Base-by-base conservation (phyloP, 2,329 filamentous ascomycete genomes). In the Parafenestella ontariensis region DNA sequence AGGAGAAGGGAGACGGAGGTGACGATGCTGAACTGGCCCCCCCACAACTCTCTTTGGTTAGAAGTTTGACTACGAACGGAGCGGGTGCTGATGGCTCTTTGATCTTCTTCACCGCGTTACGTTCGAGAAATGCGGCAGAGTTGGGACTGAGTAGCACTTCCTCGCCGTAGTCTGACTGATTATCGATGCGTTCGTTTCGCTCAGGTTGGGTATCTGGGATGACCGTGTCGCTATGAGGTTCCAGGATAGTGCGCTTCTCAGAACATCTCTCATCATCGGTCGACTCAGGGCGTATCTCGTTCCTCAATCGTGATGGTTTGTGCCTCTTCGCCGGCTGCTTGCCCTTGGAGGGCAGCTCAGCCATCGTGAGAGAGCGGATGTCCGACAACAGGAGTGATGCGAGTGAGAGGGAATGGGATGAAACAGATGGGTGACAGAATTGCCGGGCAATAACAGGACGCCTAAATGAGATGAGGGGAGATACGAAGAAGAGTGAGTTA, bases 161-260 rank as follows among this genome's bases (percentile, higher is more conserved):
- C 0, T 52, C 42, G 21, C 24, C 15, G 18, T 18, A 33, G 9
- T 54, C 34, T 3, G 46, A 37, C 18, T 48, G 34, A 21, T 39
- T 24, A 2, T 46, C 44, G 13, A 11, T 15, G 15, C 15, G 17
- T 23, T 24, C 28, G 13, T 39, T 31, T 10, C 49, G 20, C n/a
- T 54, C 57, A 9, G 52, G 34, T 34, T 70, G 69, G 7, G 64
- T 69, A 17, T 69, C 64, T 5, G 55, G 54, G n/a, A 66, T 42
- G 3, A 52, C 23, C 3, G 24, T 20, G 18, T 72, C 58, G 29
- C 64, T 68, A 17, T 64, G 37, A 8, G 58, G 62, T 18, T 60
- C 56, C 36, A 67, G 63, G n/a, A 64, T 29, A 3, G 28, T 5
- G 34, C 23, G 44, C 13, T 54, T n/a, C 10, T 48, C 37, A 6